Conservation (phyloP, 176 grass and related monocot genomes). For the Tuctoria greenei region DNA sequence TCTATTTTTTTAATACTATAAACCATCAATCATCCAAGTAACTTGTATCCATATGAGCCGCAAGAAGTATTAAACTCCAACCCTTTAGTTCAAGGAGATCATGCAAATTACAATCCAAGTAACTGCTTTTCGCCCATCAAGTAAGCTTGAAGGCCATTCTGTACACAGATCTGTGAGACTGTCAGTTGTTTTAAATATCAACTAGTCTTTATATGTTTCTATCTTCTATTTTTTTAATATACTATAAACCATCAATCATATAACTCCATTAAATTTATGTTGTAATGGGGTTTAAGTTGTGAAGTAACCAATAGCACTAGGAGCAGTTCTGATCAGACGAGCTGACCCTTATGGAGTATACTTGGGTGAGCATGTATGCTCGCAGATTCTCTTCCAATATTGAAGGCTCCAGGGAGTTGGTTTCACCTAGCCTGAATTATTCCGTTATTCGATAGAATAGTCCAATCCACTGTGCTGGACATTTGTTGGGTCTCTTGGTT, state of each 20-base stretch:
- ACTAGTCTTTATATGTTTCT: not conserved
- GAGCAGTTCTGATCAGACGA: not conserved
- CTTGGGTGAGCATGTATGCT: not conserved
- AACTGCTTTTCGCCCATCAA: not conserved
- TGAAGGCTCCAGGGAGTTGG: not conserved
- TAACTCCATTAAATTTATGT: not conserved
- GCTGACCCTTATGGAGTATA: not conserved
- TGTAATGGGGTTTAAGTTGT: not conserved
- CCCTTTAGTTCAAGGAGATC: not conserved
- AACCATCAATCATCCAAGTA: too few species aligned
- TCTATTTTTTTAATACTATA: too few species aligned
- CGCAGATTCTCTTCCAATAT: conserved; percentile 13
- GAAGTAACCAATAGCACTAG: not conserved
- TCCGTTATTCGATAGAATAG: not conserved
- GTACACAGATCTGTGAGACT: not conserved
- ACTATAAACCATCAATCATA: not conserved
- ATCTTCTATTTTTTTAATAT: not conserved
- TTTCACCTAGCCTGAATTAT: not conserved
- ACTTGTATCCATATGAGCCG: not conserved
- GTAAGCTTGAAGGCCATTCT: not conserved
- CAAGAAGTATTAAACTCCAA: not conserved
- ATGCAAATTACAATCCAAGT: not conserved
- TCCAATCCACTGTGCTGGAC: too few species aligned
- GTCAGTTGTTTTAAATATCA: not conserved
- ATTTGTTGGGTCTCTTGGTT: not conserved